Conservation (phyloP, 2,329 filamentous ascomycete genomes). For the Ascochyta viciae-villosae region DNA sequence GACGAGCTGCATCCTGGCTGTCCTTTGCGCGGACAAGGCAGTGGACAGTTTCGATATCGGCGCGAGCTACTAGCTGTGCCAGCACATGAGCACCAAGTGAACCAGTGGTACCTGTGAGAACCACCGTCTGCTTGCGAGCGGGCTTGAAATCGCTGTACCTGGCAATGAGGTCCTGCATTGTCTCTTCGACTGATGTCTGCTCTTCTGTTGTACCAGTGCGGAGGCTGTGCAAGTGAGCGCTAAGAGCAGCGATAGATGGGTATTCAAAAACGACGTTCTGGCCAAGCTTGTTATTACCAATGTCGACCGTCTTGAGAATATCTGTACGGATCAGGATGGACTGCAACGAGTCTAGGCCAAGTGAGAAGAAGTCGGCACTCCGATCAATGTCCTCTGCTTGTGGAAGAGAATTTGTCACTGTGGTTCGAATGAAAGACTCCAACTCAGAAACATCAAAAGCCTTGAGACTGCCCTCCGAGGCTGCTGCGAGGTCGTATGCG, state of each 20-base stretch:
- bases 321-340: slow-evolving; percentile 62
- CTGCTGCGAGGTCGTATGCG: slow-evolving; percentile 46
- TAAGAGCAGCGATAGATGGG: slow-evolving; percentile 57
- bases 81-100: slow-evolving; percentile 69
- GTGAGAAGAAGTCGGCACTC: slow-evolving; percentile 65
- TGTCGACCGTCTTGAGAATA: slow-evolving; percentile 60
- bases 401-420: slow-evolving; percentile 23
- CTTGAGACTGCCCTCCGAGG: slow-evolving; percentile 19
- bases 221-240: slow-evolving; percentile 54
- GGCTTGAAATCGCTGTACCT: slow-evolving; percentile 52
- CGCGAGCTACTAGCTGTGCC: slow-evolving; percentile 37
- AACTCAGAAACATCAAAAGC: slow-evolving; percentile 36
- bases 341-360: slow-evolving; percentile 66
- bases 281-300: slow-evolving; percentile 54
- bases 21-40: slow-evolving; percentile 60
- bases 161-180: slow-evolving; percentile 56
- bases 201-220: slow-evolving; percentile 46
- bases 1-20: slow-evolving; percentile 39
- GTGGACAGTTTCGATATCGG: slow-evolving; percentile 53
- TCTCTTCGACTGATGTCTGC: slow-evolving; percentile 46
- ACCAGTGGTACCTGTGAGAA: slow-evolving; percentile 71
- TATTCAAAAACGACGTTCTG: slow-evolving; percentile 68
- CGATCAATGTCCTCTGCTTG: slow-evolving; percentile 15
- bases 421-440: slow-evolving; percentile 32
- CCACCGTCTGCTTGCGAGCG: slow-evolving; percentile 19